A percentile compares a stretch with the other conserved stretches of the same genome.
Evolutionary conservation across 257 asterid species (phyloP).

Genomic region (Salvia rosmarinus): DNA sequence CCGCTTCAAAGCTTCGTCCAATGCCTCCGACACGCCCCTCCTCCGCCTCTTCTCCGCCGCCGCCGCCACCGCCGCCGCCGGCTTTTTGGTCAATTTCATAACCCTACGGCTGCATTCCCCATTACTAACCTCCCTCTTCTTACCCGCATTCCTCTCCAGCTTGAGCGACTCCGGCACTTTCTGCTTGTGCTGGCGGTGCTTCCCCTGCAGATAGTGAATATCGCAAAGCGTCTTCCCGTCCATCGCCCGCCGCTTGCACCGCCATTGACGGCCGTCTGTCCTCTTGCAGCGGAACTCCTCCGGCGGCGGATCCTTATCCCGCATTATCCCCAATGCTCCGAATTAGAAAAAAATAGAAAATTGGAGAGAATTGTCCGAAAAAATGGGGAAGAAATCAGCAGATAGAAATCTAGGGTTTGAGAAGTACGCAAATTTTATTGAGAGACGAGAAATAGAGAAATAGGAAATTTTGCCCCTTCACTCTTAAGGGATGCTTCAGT

Average conservation of each 20-base stretch:
- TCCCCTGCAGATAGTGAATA: slow-evolving; percentile 82
- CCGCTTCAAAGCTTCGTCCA: slow-evolving; percentile 84
- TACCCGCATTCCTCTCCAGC: slow-evolving; percentile 64
- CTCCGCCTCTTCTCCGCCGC: slow-evolving; percentile 48
- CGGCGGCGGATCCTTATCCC: slow-evolving; percentile 65
- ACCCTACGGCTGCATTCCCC: slow-evolving; percentile 49
- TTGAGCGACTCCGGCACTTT: slow-evolving; percentile 90
- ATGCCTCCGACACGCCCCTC: slow-evolving; percentile 64
- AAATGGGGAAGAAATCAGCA: slow-evolving; percentile 8
- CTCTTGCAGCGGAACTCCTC: slow-evolving; percentile 93
- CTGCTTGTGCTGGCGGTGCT: slow-evolving; percentile 77
- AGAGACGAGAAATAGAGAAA: slow-evolving; percentile 29
- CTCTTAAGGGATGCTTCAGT: slow-evolving; percentile 37
- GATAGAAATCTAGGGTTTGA: slow-evolving; percentile 44
- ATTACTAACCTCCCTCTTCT: slow-evolving; percentile 36
- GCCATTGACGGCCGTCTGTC: slow-evolving; percentile 98
- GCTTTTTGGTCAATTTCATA: slow-evolving; percentile 41
- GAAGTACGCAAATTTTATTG: slow-evolving; percentile 41
- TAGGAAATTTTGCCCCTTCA: slow-evolving; percentile 34
- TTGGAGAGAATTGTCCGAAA: neutral
- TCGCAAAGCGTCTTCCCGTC: slow-evolving; percentile 89
- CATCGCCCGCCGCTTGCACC: slow-evolving; percentile 81
- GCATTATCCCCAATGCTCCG: slow-evolving; percentile 35
- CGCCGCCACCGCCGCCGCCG: slow-evolving; percentile 37
- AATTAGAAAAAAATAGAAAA: neutral